Evolutionary conservation across 495 filamentous ascomycete species (phyloP).

Genomic region (Wilcoxina mikolae): DNA sequence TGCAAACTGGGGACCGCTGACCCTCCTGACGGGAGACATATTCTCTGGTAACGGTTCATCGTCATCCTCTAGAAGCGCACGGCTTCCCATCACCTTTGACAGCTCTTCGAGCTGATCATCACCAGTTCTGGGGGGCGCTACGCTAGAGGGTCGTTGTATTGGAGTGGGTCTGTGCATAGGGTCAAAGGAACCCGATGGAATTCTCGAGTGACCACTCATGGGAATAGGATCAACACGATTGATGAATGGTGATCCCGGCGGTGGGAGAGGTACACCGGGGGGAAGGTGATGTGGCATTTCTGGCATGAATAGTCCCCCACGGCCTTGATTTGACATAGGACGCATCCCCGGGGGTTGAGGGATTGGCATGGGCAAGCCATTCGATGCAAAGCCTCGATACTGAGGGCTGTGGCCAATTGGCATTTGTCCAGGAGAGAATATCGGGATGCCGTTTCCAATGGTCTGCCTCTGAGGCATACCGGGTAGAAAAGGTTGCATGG

Average conservation of each 20-base stretch:
- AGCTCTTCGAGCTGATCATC: constrained; percentile 52
- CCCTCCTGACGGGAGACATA: constrained; percentile 25
- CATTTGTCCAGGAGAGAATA: constrained; percentile 27
- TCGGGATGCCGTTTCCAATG: constrained; percentile 30
- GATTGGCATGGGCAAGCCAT: constrained; percentile 38
- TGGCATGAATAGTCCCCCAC: constrained; percentile 50
- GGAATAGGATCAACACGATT: constrained; percentile 31
- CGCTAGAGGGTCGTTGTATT: constrained; percentile 75
- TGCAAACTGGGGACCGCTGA: constrained; percentile 24
- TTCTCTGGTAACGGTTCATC: constrained; percentile 36
- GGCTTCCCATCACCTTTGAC: constrained; percentile 77
- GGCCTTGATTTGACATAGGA: constrained; percentile 41
- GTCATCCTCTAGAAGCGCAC: constrained; percentile 74
- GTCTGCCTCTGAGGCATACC: constrained; percentile 37
- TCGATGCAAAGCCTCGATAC: constrained; percentile 43
- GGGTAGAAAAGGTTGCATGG: constrained; percentile 37
- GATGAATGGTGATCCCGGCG: constrained; percentile 31
- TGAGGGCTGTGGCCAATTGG: constrained; percentile 31
- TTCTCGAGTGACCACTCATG: constrained; percentile 34
- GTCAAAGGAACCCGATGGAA: constrained; percentile 35
- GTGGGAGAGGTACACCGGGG: constrained; percentile 34
- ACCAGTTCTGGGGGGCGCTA: constrained; percentile 40
- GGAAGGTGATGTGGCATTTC: constrained; percentile 34
- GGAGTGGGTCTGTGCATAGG: constrained; percentile 68
- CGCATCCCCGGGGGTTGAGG: constrained; percentile 31